Base-by-base conservation (phyloP, 257 asterid species). In the Asclepias syriaca region DNA sequence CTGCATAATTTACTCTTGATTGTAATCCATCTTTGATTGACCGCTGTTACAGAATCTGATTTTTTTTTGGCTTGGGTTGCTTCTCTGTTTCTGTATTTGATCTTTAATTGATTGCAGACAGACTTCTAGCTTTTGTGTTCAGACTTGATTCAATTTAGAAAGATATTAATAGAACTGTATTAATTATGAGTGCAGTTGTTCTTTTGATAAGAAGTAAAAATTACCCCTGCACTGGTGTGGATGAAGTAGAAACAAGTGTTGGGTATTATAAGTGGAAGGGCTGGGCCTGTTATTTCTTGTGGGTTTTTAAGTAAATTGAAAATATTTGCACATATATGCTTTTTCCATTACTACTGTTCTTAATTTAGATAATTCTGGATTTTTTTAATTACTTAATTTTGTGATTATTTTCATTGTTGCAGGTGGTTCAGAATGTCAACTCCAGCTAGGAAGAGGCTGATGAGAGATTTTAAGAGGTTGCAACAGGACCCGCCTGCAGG, bases 401-500 rank as follows among this genome's bases (percentile, higher is more conserved):
- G 12, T 10, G 45, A 67, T 24, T 55, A 16, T 16, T 54, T 50
- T 14, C n/a, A n/a, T 66, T 12, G 63, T 58, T 63, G 32, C 53
- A 83, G 87, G 82, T 61, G 72, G 72, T 72, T 72, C 55, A 74
- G 65, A 78, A 89, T 89, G 94, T 89, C 94, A 40, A 89, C 96
- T 65, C 87, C 96, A 34, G 78, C 96, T 48, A 81, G 94, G 88
- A 89, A 89, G 89, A 83, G 94, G 77, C 86, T 87, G 78, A 87
- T 89, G 95, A 87, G 96, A 86, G 95, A 89, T 77, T 89, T 89
- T 77, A 86, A 81, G 87, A 83, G 96, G 85, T 72, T 87, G 85
- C 93, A 89, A 80, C 94, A 85, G 75, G 96, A 89, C 75, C 94
- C 96, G 0, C 91, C 94, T 51, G 96, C 94, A 15, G 96, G 94